Evolutionary conservation across 345 rosid species (phyloP), one percentile per base, ranked within the genome.

Genomic region (Mallotus nudiflorus): DNA sequence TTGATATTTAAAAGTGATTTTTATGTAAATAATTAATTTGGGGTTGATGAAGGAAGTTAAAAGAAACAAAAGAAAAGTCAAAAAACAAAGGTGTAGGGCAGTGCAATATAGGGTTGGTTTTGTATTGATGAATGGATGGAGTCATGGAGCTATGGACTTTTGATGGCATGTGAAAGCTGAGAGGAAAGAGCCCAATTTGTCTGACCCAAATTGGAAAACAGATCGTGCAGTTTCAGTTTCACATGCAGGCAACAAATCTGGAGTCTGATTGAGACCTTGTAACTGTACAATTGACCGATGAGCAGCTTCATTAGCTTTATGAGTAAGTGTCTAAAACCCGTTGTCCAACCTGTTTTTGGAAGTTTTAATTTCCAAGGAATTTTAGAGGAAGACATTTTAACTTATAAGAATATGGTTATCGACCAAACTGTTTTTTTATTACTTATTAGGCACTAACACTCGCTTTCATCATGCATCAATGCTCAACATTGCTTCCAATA

Each of bases 161-260:
- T 12, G 37, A 51, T n/a, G 5, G 25, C 60, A 58, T 59, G 72
- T 60, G 61, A 40, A 50, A 70, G 61, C 35, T 50, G 20, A 48
- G 60, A 44, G 62, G 61, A 55, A 39, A 62, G 62, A 62, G 58
- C 68, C 79, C 68, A 52, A 60, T 60, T 46, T 80, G 75, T 65
- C 77, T 71, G 49, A 65, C 77, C 79, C 77, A 58, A 50, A 57
- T 37, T 24, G 61, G 50, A 64, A 72, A 59, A 11, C 22, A 18
- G 14, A 13, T 61, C 5, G 40, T 70, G 37, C 59, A 27, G n/a
- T n/a, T n/a, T n/a, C 59, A 28, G 15, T 40, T n/a, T 60, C 67
- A 67, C 71, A 35, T 58, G 67, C 52, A 52, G 45, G 14, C 42
- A 18, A 49, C 50, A 33, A 16, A 31, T 15, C 12, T 24, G 28